Percentiles rank a stretch among this genome's conserved stretches.
These are phyloP conservation scores for Scenedesmus sp. DNA, from an alignment of 163 green algal genomes.

Conservation along the genomic window DNA sequence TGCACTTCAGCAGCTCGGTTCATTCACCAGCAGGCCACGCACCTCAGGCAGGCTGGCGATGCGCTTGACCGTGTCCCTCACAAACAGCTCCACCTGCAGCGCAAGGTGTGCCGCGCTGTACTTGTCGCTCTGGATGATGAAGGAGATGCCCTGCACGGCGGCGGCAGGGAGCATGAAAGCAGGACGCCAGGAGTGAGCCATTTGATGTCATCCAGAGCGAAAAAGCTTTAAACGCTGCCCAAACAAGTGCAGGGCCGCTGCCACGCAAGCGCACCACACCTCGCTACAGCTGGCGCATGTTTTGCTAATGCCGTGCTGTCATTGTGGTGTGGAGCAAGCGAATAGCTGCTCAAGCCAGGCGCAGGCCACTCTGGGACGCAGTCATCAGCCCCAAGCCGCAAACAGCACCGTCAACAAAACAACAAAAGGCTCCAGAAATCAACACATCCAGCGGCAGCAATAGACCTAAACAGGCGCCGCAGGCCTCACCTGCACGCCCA, in stretches of 20 bases:
- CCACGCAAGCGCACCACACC: neutral
- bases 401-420: too few species aligned
- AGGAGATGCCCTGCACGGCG: conserved; percentile 51
- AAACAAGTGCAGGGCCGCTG: too few species aligned
- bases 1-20: neutral
- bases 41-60: conserved; percentile 46
- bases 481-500: conserved; percentile 58
- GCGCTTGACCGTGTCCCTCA: conserved; percentile 61
- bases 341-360: too few species aligned
- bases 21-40: neutral
- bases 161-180: neutral
- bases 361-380: too few species aligned
- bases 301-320: too few species aligned
- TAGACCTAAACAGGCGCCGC: neutral
- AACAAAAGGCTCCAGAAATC: neutral
- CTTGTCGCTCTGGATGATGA: conserved; percentile 86
- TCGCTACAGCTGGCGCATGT: neutral
- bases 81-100: conserved; percentile 81
- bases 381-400: too few species aligned
- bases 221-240: too few species aligned
- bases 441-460: neutral
- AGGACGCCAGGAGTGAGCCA: too few species aligned
- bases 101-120: conserved; percentile 76
- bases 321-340: too few species aligned
- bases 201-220: too few species aligned